Evolutionary conservation across 441 rosid genomes (phyloP).

Genomic region (Aleurites moluccanus): DNA sequence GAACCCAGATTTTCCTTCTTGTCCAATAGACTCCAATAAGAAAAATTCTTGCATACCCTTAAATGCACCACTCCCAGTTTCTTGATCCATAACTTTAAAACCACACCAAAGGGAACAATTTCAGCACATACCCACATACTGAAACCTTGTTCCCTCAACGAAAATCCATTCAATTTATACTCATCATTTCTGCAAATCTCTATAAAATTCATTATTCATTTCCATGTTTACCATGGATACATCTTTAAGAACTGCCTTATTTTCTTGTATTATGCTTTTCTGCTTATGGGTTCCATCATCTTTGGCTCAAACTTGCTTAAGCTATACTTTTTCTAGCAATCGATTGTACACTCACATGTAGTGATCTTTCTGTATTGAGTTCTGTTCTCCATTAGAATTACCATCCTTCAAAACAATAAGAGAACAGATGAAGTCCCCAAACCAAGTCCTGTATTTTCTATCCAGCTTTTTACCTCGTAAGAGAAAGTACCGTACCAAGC

Average conservation of each 20-base stretch:
- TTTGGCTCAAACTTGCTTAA: slow-evolving; percentile 43
- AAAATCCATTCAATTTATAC: neutral
- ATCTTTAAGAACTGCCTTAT: slow-evolving; percentile 11
- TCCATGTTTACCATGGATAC: slow-evolving; percentile 24
- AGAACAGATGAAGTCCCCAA: too few relatives aligned
- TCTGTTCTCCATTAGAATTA: slow-evolving; percentile 69
- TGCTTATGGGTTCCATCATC: slow-evolving; percentile 32
- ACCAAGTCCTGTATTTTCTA: too few relatives aligned
- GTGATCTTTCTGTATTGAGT: slow-evolving; percentile 43
- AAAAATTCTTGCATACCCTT: too few relatives aligned
- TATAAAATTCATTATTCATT: too few relatives aligned
- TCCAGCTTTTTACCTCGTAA: too few relatives aligned
- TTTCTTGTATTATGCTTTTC: slow-evolving; percentile 23
- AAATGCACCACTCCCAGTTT: neutral
- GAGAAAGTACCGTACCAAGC: too few relatives aligned
- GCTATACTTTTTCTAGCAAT: slow-evolving; percentile 39
- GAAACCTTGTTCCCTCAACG: slow-evolving; percentile 2
- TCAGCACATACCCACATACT: slow-evolving; percentile 12
- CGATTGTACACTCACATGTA: slow-evolving; percentile 36
- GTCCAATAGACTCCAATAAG: neutral
- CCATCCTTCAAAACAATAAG: slow-evolving; percentile 25
- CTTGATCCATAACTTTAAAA: slow-evolving; percentile 7
- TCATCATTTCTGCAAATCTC: neutral
- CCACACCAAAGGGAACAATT: neutral
- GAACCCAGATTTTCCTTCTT: neutral